These are phyloP conservation scores for Saccharomycopsis phalli DNA, from an alignment of 1,139 yeast species.

Conservation along the genomic window DNA sequence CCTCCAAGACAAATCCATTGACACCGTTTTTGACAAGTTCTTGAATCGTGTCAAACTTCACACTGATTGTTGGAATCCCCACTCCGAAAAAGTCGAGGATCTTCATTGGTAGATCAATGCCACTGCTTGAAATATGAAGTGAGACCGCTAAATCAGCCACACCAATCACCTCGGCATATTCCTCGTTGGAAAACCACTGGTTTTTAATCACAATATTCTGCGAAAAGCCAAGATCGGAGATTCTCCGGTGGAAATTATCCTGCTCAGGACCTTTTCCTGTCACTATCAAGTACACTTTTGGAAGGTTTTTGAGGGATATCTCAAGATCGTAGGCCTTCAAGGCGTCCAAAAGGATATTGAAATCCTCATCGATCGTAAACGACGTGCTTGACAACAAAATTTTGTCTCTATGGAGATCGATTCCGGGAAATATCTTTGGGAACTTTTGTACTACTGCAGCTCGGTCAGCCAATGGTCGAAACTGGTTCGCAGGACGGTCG, in stretches of 20 bases:
- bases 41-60: constrained; percentile 62
- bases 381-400: constrained; percentile 81
- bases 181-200: constrained; percentile 72
- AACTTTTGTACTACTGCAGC: constrained; percentile 1
- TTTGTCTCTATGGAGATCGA: constrained; percentile 35
- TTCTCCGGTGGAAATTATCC: constrained; percentile 38
- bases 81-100: constrained; percentile 94
- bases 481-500: constrained; percentile 69
- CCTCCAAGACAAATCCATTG: constrained; percentile 38
- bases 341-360: constrained; percentile 60
- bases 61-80: constrained; percentile 83
- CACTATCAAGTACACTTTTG: constrained; percentile 56
- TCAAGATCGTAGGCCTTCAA: constrained; percentile 47
- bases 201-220: constrained; percentile 45
- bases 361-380: constrained; percentile 93
- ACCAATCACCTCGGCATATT: constrained; percentile 69
- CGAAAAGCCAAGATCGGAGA: constrained; percentile 36
- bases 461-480: constrained; percentile 27
- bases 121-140: constrained; percentile 84
- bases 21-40: constrained; percentile 46
- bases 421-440: constrained; percentile 5
- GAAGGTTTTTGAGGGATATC: constrained; percentile 25
- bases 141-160: constrained; percentile 86
- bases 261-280: constrained; percentile 95
- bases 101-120: constrained; percentile 95